Base-by-base conservation (phyloP, 179 eudicot genomes). In the Heliamphora pulchella region DNA sequence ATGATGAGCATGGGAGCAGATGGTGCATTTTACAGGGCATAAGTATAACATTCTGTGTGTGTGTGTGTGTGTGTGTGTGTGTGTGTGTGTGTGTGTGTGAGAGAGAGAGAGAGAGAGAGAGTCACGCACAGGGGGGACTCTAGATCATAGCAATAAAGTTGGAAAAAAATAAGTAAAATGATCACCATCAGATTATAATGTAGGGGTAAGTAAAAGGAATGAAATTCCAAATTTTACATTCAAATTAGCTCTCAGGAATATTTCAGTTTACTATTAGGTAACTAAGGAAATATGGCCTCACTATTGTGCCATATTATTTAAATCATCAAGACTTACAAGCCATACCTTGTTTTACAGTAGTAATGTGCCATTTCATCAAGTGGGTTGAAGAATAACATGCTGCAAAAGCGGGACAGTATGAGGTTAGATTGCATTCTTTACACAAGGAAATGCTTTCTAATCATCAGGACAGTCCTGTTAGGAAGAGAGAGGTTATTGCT, bases 331-430 rank as follows among this genome's bases (percentile, higher is more conserved):
- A 75, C n/a, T 18, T 20, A 20, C 22, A 20, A 20, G 22, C 22
- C 22, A 2, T 43, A 57, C 66, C 66, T 74, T 54, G 57, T 53
- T 11, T 74, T 9, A 31, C 75, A 51, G 61, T 1, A 14, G 75
- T 15, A n/a, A 47, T 50, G 6, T 39, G 31, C 50, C 41, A 66
- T 43, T 48, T 71, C 6, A 68, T 86, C 76, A 86, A 39, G 55
- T 80, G 6, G 85, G 87, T 43, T 75, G 83, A 58, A 86, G 86
- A 80, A 84, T 79, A 75, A 86, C 87, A 80, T 86, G 87, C 89
- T 86, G 83, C 65, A 82, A 74, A 58, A 44, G 7, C 54, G 79
- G 53, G 48, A 53, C 17, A 53, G 63, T 14, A 71, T 44, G 64
- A 71, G 3, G 44, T 74, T 57, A 75, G 82, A 44, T 59, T 20